A percentile compares a stretch with the other conserved stretches of the same genome.
These are phyloP conservation scores for Hyphodiscus hymeniophilus DNA, from an alignment of 495 filamentous ascomycete species.

Conservation along the genomic window DNA sequence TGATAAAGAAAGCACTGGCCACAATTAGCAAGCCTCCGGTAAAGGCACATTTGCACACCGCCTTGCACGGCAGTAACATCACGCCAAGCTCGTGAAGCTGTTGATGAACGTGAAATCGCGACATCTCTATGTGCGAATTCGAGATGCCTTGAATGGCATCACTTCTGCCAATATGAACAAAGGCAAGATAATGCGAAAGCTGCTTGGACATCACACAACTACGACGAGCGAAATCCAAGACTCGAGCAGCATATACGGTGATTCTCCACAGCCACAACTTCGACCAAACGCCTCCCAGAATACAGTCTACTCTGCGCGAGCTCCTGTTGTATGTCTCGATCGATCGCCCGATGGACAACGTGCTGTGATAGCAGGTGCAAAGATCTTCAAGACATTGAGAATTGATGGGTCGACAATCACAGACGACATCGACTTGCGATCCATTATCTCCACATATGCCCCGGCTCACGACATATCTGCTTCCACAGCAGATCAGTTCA, in stretches of 20 bases:
- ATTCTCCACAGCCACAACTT: slow-evolving; percentile 29
- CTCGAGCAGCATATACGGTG: neutral
- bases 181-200: slow-evolving; percentile 43
- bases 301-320: slow-evolving; percentile 60
- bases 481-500: slow-evolving; percentile 59
- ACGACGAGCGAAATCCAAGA: slow-evolving; percentile 27
- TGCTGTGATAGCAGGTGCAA: slow-evolving; percentile 72
- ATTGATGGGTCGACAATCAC: slow-evolving; percentile 60
- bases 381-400: slow-evolving; percentile 76
- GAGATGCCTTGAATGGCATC: neutral
- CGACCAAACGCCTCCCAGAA: slow-evolving; percentile 66
- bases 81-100: too few species aligned
- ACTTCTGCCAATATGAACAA: slow-evolving; percentile 26
- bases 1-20: too few species aligned
- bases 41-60: too few species aligned
- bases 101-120: too few species aligned
- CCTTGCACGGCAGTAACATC: too few species aligned
- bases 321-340: slow-evolving; percentile 68
- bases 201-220: slow-evolving; percentile 36
- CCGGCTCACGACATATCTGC: slow-evolving; percentile 47
- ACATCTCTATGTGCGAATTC: too few species aligned
- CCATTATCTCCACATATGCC: slow-evolving; percentile 63
- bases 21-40: too few species aligned
- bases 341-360: slow-evolving; percentile 66
- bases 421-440: slow-evolving; percentile 74